phyloP scores from a whole-genome alignment of 305 asterid species.

The Rubia occidens region DNA sequence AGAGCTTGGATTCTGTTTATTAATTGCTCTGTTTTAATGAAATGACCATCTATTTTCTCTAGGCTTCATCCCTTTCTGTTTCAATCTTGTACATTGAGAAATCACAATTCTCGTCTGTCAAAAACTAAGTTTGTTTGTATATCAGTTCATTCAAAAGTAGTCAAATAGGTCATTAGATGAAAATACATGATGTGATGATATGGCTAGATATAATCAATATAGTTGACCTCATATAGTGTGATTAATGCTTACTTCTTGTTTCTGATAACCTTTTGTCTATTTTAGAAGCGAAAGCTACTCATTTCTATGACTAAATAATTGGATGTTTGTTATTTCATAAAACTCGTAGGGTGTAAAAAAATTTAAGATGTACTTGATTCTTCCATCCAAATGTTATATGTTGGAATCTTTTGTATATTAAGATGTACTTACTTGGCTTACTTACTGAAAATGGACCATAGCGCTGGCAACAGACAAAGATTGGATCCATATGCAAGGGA shows the following conservation, averaged over 20 bases:
- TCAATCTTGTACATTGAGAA: background rate
- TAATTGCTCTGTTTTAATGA: too few relatives aligned
- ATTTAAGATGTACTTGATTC: background rate
- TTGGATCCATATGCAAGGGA: constrained; percentile 78
- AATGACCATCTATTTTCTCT: background rate
- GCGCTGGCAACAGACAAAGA: constrained; percentile 70
- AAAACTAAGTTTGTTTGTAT: background rate
- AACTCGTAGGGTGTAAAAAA: background rate
- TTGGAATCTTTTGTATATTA: background rate
- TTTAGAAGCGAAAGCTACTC: background rate
- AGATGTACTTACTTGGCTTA: background rate
- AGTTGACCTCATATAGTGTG: background rate
- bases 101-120: background rate
- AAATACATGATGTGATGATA: background rate
- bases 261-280: background rate
- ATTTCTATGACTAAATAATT: background rate
- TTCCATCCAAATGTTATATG: background rate
- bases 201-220: background rate
- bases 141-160: background rate
- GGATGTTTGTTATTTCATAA: background rate
- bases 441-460: constrained; percentile 31
- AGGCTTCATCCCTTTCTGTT: background rate
- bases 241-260: background rate
- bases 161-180: background rate
- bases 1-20: too few relatives aligned